phyloP scores from a whole-genome alignment of 805 yeast species.

The Barnettozyma sp. region DNA sequence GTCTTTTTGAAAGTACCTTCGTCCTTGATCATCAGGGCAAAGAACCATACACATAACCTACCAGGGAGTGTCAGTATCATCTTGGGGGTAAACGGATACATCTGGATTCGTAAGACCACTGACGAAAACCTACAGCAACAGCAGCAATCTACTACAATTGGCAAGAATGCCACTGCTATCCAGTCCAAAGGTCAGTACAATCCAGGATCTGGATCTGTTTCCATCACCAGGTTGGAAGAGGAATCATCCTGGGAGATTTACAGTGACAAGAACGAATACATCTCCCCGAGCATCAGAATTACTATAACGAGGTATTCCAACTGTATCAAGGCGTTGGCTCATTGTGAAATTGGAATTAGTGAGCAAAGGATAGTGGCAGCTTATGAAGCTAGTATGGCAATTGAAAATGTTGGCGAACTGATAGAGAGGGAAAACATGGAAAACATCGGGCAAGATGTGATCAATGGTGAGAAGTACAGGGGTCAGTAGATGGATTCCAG shows the following conservation, averaged over 20 bases:
- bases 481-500: slow-evolving; percentile 43
- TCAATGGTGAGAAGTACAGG: slow-evolving; percentile 69
- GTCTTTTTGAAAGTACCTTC: slow-evolving; percentile 75
- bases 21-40: slow-evolving; percentile 74
- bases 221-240: slow-evolving; percentile 83
- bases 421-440: slow-evolving; percentile 70
- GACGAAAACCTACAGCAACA: slow-evolving; percentile 24
- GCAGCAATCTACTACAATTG: slow-evolving; percentile 26
- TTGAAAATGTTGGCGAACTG: slow-evolving; percentile 60
- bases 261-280: slow-evolving; percentile 76
- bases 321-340: slow-evolving; percentile 75
- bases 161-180: slow-evolving; percentile 30
- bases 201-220: slow-evolving; percentile 53
- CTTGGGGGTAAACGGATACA: slow-evolving; percentile 89
- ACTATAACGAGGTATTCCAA: slow-evolving; percentile 82
- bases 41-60: slow-evolving; percentile 79
- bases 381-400: slow-evolving; percentile 85
- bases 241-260: slow-evolving; percentile 95
- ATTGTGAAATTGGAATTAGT: slow-evolving; percentile 79
- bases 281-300: slow-evolving; percentile 52
- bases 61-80: slow-evolving; percentile 92
- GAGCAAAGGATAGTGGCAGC: slow-evolving; percentile 73
- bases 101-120: slow-evolving; percentile 80
- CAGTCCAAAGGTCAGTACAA: slow-evolving; percentile 32
- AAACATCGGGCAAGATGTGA: slow-evolving; percentile 62